Evolutionary conservation across 75 land plant genomes (phyloP), one percentile per base, ranked within the genome.

Genomic region (Pseudotsuga menziesii): DNA sequence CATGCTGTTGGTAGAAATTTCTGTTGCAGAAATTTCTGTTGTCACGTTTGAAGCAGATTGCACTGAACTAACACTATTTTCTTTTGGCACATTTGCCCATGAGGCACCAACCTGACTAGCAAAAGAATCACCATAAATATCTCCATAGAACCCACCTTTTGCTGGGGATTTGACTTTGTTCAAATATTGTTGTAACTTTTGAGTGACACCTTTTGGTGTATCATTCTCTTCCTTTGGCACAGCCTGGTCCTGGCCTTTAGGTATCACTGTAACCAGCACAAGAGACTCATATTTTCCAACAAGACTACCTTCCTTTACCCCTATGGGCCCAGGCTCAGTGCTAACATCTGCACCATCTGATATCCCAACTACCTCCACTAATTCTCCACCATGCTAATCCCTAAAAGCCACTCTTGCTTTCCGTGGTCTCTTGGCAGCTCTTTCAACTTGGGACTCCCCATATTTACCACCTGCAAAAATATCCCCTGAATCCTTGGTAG

Each of bases 291-390:
- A 96, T 77, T 94, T 93, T 44, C 98, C 98, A 80, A 93, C 98
- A 67, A 96, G 94, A 71, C 93, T 92, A 55, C 98, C 97, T 89
- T 94, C 98, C 86, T 93, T 91, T 9, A 93, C 94, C 35, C 94
- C 96, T 39, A 96, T 64, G 16, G 97, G 98, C 73, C 98, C 97
- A 66, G 97, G 94, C 60, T 93, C 94, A 11, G 97, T 93, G 35
- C 86, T 93, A 19, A 96, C 92, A 87, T 91, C 97, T 23, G 88
- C 96, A 79, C 98, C 97, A 87, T 96, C 97, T 14, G 98, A 96
- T 76, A 90, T 72, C 11, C 98, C 98, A 35, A 96, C 98, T 13
- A 93, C 90, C 84, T 96, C 90, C 36, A 92, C 92, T 78, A 96
- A 80, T 67, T 83, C 81, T 76, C 97, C 98, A 56, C 93, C 95